A percentile compares a stretch with the other conserved stretches of the same genome.
Conservation (phyloP, 768 basidiomycete species). For the Tulasnella sp. region DNA sequence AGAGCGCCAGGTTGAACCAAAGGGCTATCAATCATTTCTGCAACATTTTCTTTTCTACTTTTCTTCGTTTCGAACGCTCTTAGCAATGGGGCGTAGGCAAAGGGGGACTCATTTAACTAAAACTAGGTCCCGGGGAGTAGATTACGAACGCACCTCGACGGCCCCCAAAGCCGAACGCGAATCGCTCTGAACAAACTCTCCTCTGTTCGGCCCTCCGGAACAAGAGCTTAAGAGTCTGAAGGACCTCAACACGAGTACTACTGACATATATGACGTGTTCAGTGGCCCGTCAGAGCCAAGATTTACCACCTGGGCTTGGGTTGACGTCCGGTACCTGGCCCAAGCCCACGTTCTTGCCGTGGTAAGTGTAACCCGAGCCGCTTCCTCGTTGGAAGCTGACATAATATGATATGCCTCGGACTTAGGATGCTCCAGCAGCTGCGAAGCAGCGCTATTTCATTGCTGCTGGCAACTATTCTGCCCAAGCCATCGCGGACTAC, state of each 20-base stretch:
- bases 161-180: too few species aligned
- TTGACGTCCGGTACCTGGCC: conserved; percentile 45
- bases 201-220: conserved; percentile 34
- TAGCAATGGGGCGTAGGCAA: too few species aligned
- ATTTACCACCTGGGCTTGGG: conserved; percentile 33
- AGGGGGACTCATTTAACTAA: too few species aligned
- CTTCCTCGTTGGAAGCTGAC: neutral
- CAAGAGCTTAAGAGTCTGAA: conserved; percentile 32
- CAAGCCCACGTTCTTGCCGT: conserved; percentile 40
- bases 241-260: conserved; percentile 23
- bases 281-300: conserved; percentile 14
- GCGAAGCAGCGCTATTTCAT: conserved; percentile 35
- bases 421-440: conserved; percentile 23
- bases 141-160: too few species aligned
- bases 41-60: too few species aligned
- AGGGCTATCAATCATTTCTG: too few species aligned
- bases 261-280: conserved; percentile 24
- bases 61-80: too few species aligned
- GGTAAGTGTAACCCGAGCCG: neutral
- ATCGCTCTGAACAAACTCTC: too few species aligned
- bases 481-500: conserved; percentile 25
- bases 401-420: neutral
- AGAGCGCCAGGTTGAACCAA: too few species aligned
- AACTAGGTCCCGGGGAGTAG: too few species aligned
- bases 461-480: conserved; percentile 16